Evolutionary conservation across 73 alveolate genomes (phyloP).

Genomic region (Effrenium voratum): DNA sequence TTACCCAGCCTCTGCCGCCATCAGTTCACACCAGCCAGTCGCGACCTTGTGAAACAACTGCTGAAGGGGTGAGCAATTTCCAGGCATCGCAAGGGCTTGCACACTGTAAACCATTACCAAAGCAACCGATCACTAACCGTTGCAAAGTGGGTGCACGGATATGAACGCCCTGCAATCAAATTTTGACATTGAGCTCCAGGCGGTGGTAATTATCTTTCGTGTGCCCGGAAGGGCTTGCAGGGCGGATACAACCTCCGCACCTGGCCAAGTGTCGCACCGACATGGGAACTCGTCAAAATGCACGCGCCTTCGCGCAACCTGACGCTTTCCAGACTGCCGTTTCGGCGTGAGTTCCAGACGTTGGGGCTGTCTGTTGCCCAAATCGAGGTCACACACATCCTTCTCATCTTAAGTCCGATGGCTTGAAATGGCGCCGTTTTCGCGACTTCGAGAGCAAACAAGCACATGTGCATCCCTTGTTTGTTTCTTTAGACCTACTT

Average conservation of each 20-base stretch:
- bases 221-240: conserved; percentile 74
- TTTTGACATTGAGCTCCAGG: not conserved
- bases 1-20: conserved; percentile 63
- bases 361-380: too few relatives aligned
- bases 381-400: too few relatives aligned
- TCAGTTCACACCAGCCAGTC: conserved; percentile 76
- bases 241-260: conserved; percentile 16
- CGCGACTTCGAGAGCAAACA: too few relatives aligned
- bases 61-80: not conserved
- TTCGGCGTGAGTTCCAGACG: too few relatives aligned
- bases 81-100: not conserved
- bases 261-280: not conserved
- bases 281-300: too few relatives aligned
- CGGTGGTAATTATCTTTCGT: conserved; percentile 16
- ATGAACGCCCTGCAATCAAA: not conserved
- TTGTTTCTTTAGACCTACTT: too few relatives aligned
- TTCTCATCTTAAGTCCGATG: too few relatives aligned
- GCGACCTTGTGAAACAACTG: too few relatives aligned
- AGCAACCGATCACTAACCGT: not conserved
- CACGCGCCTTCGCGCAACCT: too few relatives aligned
- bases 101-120: not conserved
- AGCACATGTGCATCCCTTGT: too few relatives aligned
- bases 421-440: too few relatives aligned
- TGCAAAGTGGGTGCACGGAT: not conserved
- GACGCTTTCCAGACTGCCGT: too few relatives aligned